Evolutionary conservation across 2,329 filamentous ascomycete genomes (phyloP).

Genomic region (Monilinia vaccinii-corymbosi): DNA sequence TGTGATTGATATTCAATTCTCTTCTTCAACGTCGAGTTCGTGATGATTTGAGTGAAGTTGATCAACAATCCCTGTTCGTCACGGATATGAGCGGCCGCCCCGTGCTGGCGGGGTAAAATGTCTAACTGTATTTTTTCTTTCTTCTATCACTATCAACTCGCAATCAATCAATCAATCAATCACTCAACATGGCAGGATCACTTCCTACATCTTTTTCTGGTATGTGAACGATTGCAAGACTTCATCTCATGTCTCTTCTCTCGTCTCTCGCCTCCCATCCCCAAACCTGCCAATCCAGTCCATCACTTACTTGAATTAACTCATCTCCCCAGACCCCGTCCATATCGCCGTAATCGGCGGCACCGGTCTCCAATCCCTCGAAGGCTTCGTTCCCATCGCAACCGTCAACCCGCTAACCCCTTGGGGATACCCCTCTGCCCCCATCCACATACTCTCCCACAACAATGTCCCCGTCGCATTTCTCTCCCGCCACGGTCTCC

Average conservation of each 20-base stretch:
- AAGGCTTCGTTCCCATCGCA: conserved; percentile 78
- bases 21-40: background rate
- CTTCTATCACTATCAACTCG: no score
- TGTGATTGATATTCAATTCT: no score
- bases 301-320: background rate
- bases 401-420: conserved; percentile 69
- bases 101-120: background rate
- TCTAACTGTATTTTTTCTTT: no score
- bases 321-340: conserved; percentile 46
- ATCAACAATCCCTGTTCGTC: background rate
- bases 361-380: conserved; percentile 81
- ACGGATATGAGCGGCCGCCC: no score
- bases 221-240: background rate
- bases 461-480: conserved; percentile 77
- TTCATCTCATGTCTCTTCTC: background rate
- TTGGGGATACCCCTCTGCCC: conserved; percentile 71
- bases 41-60: background rate
- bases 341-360: conserved; percentile 87
- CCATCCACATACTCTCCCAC: conserved; percentile 84
- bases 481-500: conserved; percentile 79
- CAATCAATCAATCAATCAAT: background rate
- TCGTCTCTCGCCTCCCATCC: no score
- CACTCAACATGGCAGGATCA: conserved; percentile 2
- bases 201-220: conserved; percentile 9
- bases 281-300: background rate